These are phyloP conservation scores for Cichorium intybus DNA, from an alignment of 140 eudicot species.

Conservation along the genomic window DNA sequence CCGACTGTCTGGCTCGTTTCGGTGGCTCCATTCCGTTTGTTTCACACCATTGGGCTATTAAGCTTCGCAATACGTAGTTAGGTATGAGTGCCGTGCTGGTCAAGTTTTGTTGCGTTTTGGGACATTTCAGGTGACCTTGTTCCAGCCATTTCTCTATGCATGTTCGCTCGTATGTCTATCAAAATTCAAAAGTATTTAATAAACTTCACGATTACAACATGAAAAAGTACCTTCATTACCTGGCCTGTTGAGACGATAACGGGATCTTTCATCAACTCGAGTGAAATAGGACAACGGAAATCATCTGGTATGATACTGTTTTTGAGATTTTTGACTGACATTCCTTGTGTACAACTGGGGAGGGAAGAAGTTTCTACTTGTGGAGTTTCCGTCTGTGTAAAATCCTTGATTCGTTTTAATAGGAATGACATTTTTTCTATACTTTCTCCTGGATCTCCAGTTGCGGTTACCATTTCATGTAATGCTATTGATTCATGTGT, in stretches of 20 bases:
- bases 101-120: slow-evolving; percentile 86
- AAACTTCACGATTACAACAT: slow-evolving; percentile 5
- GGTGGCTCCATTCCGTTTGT: slow-evolving; percentile 86
- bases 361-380: slow-evolving; percentile 39
- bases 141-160: slow-evolving; percentile 93
- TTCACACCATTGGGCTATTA: slow-evolving; percentile 93
- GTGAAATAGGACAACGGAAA: slow-evolving; percentile 92
- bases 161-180: slow-evolving; percentile 84
- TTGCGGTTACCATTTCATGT: slow-evolving; percentile 78
- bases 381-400: slow-evolving; percentile 70
- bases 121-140: slow-evolving; percentile 85
- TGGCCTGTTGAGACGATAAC: slow-evolving; percentile 98
- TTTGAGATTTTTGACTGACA: slow-evolving; percentile 39
- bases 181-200: neutral
- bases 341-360: slow-evolving; percentile 47
- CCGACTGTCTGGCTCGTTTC: slow-evolving; percentile 45
- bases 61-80: slow-evolving; percentile 89
- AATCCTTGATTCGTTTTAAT: slow-evolving; percentile 73
- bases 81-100: slow-evolving; percentile 68
- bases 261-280: slow-evolving; percentile 94
- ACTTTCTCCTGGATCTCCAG: slow-evolving; percentile 77
- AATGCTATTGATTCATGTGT: slow-evolving; percentile 86
- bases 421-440: slow-evolving; percentile 88
- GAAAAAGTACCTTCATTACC: slow-evolving; percentile 37
- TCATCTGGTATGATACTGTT: slow-evolving; percentile 74